Evolutionary conservation across 179 eudicot genomes (phyloP).

Genomic region (Drosera spatulata): DNA sequence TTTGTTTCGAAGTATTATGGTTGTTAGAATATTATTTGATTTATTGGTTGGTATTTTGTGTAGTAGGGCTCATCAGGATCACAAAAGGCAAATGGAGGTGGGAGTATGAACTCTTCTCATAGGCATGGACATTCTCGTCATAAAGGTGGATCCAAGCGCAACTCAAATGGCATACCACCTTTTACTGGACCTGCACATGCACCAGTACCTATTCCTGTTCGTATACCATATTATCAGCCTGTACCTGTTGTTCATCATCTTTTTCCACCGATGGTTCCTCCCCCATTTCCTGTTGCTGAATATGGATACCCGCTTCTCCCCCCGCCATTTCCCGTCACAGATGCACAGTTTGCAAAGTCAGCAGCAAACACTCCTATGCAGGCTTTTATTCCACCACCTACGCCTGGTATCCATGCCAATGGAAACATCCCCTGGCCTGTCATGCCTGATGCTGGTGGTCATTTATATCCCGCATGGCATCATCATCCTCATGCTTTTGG

Average conservation of each 20-base stretch:
- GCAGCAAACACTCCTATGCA: conserved; percentile 36
- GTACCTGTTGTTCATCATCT: conserved; percentile 27
- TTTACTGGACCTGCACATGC: not conserved
- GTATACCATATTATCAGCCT: conserved; percentile 57
- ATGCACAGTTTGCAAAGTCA: conserved; percentile 30
- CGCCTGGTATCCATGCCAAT: conserved; percentile 27
- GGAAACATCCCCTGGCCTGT: conserved; percentile 29
- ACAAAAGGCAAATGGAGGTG: conserved; percentile 27
- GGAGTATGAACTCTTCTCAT: conserved; percentile 14
- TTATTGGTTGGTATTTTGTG: not conserved
- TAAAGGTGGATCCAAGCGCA: conserved; percentile 33
- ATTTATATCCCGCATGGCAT: conserved; percentile 28
- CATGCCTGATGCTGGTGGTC: conserved; percentile 44
- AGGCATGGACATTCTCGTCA: conserved; percentile 23
- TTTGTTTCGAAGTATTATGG: no score
- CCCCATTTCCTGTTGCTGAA: conserved; percentile 33
- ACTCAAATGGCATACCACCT: conserved; percentile 27
- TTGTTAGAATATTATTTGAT: not conserved
- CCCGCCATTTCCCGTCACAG: conserved; percentile 35
- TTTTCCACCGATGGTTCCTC: conserved; percentile 21
- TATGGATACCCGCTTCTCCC: conserved; percentile 49
- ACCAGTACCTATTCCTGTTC: conserved; percentile 17
- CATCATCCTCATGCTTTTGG: conserved; percentile 34
- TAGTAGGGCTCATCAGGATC: conserved; percentile 39
- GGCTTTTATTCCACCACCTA: conserved; percentile 29